Percentiles rank a stretch among this genome's conserved stretches.
Evolutionary conservation across 176 grass and related monocot genomes (phyloP).

Genomic region (Puya raimondii): DNA sequence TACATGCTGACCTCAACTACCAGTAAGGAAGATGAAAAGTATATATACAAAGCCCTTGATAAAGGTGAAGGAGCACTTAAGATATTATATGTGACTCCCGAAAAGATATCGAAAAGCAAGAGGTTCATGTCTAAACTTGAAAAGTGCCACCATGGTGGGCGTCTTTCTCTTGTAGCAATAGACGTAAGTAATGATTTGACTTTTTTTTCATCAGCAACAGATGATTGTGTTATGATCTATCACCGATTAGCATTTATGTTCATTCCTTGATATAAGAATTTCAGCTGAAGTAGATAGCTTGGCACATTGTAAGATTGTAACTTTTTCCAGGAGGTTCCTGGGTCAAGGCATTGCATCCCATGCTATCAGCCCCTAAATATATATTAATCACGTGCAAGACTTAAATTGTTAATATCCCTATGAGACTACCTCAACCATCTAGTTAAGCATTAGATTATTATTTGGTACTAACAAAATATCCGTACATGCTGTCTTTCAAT

Average conservation of each 20-base stretch:
- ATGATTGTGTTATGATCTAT: neutral
- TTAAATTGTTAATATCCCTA: too few species aligned
- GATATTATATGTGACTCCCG: slow-evolving; percentile 94
- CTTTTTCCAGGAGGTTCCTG: neutral
- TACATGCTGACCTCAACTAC: slow-evolving; percentile 89
- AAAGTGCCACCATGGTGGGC: slow-evolving; percentile 80
- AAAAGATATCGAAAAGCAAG: slow-evolving; percentile 97
- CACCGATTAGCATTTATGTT: neutral
- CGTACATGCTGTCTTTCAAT: too few species aligned
- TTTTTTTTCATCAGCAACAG: neutral
- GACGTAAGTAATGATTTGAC: slow-evolving; percentile 62
- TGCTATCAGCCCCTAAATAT: too few species aligned
- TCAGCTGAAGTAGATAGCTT: neutral
- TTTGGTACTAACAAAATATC: too few species aligned
- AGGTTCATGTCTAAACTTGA: slow-evolving; percentile 98
- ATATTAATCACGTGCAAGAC: too few species aligned
- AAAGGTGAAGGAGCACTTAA: slow-evolving; percentile 77
- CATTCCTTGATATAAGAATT: neutral
- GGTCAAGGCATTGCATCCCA: too few species aligned
- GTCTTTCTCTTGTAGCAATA: slow-evolving; percentile 81
- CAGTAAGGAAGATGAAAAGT: slow-evolving; percentile 70
- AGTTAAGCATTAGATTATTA: too few species aligned
- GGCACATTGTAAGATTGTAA: neutral
- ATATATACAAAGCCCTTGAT: slow-evolving; percentile 78
- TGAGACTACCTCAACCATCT: too few species aligned